phyloP scores from a whole-genome alignment of 495 filamentous ascomycete species.

The Neurospora pannonica region DNA sequence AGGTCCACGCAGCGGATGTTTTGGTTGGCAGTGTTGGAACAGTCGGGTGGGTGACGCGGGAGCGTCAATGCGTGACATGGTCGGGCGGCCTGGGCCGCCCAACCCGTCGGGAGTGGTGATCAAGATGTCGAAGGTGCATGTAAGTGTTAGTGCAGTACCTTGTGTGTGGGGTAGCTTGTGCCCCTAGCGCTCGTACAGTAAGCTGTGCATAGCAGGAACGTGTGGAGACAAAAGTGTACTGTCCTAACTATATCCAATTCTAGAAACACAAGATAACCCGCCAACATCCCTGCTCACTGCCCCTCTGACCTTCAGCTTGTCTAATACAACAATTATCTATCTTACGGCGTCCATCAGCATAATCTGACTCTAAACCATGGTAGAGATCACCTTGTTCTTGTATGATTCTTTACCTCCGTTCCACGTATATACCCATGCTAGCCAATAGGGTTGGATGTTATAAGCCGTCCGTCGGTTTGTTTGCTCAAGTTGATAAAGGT shows the following conservation, averaged over 20 bases:
- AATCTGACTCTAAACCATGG: not conserved
- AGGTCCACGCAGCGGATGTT: not conserved
- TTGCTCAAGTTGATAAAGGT: not conserved
- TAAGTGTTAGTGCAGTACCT: not conserved
- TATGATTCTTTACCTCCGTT: not conserved
- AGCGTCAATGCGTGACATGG: not conserved
- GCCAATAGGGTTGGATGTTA: not conserved
- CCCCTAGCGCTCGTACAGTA: fast-evolving
- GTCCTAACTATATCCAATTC: not conserved
- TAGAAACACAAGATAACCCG: not conserved
- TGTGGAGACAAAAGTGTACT: not conserved
- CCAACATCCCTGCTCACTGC: not conserved
- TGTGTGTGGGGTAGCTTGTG: not conserved
- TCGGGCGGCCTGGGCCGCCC: not conserved
- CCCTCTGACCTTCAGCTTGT: not conserved
- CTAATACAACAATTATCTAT: not conserved
- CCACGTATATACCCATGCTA: not conserved
- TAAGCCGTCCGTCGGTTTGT: not conserved
- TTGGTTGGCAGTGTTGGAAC: not conserved
- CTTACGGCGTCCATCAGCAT: not conserved
- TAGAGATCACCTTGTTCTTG: not conserved
- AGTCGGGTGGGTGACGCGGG: not conserved
- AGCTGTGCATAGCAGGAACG: not conserved
- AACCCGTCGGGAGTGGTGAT: not conserved
- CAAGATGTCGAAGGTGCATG: not conserved